A percentile compares a stretch with the other conserved stretches of the same genome.
Conservation (phyloP, 495 filamentous ascomycete genomes). For the Letharia lupina region DNA sequence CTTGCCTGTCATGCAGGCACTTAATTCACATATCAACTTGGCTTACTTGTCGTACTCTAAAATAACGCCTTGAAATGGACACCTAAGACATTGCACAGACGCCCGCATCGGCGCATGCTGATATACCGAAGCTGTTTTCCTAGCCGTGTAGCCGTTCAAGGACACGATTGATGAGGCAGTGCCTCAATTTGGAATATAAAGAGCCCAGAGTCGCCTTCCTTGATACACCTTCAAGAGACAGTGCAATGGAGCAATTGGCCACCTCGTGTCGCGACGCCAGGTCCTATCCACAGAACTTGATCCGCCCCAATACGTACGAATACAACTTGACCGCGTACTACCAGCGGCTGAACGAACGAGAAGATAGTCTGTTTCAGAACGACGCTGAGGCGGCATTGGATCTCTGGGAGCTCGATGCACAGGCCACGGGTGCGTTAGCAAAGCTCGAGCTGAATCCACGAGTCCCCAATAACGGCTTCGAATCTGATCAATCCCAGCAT, state of each 20-base stretch:
- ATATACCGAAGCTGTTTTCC: neutral
- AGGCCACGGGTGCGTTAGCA: constrained; percentile 12
- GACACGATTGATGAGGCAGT: neutral
- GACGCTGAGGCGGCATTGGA: constrained; percentile 18
- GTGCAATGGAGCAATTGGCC: constrained; percentile 3
- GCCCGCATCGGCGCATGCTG: neutral
- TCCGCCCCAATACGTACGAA: constrained; percentile 6
- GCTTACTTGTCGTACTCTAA: neutral
- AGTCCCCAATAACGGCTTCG: neutral
- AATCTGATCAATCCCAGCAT: neutral
- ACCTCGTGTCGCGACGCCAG: constrained; percentile 16
- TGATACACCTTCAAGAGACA: neutral
- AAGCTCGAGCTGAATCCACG: neutral
- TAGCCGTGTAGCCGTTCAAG: neutral
- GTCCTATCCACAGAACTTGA: constrained; percentile 20
- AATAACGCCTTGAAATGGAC: neutral
- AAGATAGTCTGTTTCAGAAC: constrained; percentile 16
- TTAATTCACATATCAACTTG: neutral
- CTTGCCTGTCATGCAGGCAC: neutral
- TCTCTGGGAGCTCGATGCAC: constrained; percentile 20
- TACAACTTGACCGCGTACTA: constrained; percentile 11
- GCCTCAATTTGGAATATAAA: neutral
- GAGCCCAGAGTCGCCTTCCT: neutral
- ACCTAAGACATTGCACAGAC: neutral
- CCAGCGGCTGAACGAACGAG: constrained; percentile 17